Percentiles rank a stretch among this genome's conserved stretches.
Evolutionary conservation across 2,329 filamentous ascomycete genomes (phyloP).

Genomic region (Periconia digitata): DNA sequence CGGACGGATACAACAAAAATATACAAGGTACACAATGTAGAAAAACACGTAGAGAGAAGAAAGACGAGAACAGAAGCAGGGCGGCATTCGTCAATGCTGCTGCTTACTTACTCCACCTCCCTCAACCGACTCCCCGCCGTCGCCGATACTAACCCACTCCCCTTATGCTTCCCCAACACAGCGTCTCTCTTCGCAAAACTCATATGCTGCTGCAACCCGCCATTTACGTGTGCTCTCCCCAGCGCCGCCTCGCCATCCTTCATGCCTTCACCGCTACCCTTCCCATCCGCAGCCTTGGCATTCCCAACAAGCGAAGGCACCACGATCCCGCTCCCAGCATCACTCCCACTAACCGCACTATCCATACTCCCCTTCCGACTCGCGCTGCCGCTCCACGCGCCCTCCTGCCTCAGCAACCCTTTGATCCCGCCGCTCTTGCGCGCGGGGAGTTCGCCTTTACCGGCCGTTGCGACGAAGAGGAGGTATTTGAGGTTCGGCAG

Average conservation of each 20-base stretch:
- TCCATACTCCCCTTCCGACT: slow-evolving; percentile 36
- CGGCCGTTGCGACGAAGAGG: slow-evolving; percentile 84
- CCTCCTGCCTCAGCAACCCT: slow-evolving; percentile 33
- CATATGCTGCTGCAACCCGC: neutral
- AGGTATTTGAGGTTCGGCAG: slow-evolving; percentile 92
- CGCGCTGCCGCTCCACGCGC: slow-evolving; percentile 18
- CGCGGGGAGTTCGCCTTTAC: slow-evolving; percentile 62
- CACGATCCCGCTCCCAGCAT: slow-evolving; percentile 3
- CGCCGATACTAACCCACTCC: neutral
- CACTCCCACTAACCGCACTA: slow-evolving; percentile 31
- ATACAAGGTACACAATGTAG: too few relatives aligned
- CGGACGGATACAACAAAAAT: too few relatives aligned
- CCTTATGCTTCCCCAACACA: neutral
- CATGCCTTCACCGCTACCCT: neutral
- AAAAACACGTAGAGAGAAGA: too few relatives aligned
- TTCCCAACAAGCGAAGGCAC: too few relatives aligned
- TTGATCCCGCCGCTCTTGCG: slow-evolving; percentile 40
- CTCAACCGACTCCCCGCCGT: slow-evolving; percentile 1
- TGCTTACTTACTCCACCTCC: slow-evolving; percentile 5
- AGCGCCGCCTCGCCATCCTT: neutral
- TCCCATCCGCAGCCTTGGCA: neutral
- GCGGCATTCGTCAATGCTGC: too few relatives aligned
- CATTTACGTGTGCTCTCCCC: neutral
- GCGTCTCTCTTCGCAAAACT: neutral
- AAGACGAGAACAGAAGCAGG: too few relatives aligned